These are phyloP conservation scores for Hemileccinum rubropunctum DNA, from an alignment of 768 basidiomycete genomes.

Conservation along the genomic window DNA sequence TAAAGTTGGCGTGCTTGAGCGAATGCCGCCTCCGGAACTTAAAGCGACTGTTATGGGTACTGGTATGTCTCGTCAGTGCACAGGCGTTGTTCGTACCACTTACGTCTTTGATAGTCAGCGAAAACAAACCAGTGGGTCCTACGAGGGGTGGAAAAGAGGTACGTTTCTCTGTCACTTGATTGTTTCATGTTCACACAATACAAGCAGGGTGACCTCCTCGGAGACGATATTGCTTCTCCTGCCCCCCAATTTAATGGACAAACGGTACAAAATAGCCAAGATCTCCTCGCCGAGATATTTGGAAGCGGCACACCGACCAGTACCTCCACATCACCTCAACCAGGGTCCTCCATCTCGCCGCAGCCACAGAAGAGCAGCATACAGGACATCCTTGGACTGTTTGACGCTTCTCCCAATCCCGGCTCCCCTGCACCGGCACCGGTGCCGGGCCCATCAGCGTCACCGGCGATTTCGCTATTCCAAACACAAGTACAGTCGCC, in stretches of 20 bases:
- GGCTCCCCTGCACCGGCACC: conserved; percentile 23
- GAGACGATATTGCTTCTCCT: conserved; percentile 61
- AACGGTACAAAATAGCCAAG: conserved; percentile 64
- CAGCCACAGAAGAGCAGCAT: conserved; percentile 58
- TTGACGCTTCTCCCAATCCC: conserved; percentile 51
- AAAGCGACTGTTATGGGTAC: conserved; percentile 96
- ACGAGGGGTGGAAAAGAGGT: conserved; percentile 77
- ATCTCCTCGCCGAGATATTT: conserved; percentile 91
- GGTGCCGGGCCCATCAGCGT: conserved; percentile 11
- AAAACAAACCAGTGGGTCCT: conserved; percentile 94
- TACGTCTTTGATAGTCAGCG: conserved; percentile 61
- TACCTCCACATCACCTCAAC: conserved; percentile 26
- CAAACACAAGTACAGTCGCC: conserved; percentile 34
- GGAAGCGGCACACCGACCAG: conserved; percentile 45
- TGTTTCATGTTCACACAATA: conserved; percentile 1
- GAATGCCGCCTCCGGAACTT: conserved; percentile 98
- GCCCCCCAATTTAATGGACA: conserved; percentile 43
- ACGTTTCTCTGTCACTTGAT: conserved; percentile 14
- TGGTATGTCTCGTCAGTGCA: conserved; percentile 46
- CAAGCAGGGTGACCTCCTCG: conserved; percentile 68
- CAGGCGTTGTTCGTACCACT: neutral
- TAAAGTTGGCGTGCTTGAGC: conserved; percentile 83
- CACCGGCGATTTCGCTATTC: conserved; percentile 38
- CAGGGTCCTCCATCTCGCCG: conserved; percentile 40
- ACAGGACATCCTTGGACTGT: conserved; percentile 90